phyloP scores from a whole-genome alignment of 441 rosid genomes.

The Aleurites moluccanus region DNA sequence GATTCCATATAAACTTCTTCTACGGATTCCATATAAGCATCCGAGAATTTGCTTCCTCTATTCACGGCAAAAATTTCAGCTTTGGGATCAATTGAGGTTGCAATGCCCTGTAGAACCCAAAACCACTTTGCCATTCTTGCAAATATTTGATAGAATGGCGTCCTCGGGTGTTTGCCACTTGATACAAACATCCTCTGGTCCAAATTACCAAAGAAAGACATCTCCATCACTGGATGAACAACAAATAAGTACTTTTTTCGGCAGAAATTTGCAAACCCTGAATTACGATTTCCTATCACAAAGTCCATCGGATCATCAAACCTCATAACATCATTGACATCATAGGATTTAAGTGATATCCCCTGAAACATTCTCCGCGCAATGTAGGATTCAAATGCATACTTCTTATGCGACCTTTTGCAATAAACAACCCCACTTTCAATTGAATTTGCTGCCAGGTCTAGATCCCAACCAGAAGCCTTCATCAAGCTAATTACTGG shows the following conservation, averaged over 20 bases:
- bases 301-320: slow-evolving; percentile 45
- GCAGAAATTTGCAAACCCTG: slow-evolving; percentile 59
- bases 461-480: slow-evolving; percentile 68
- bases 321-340: slow-evolving; percentile 43
- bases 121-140: slow-evolving; percentile 68
- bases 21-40: slow-evolving; percentile 55
- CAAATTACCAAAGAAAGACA: slow-evolving; percentile 65
- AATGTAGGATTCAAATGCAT: slow-evolving; percentile 67
- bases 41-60: slow-evolving; percentile 52
- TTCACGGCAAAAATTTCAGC: slow-evolving; percentile 51
- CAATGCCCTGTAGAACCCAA: slow-evolving; percentile 61
- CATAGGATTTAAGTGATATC: slow-evolving; percentile 31
- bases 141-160: slow-evolving; percentile 58
- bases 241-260: slow-evolving; percentile 50
- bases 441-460: slow-evolving; percentile 49
- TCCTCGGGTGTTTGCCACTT: slow-evolving; percentile 60
- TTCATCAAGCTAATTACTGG: slow-evolving; percentile 68
- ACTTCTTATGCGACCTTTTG: slow-evolving; percentile 62
- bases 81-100: slow-evolving; percentile 55
- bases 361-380: slow-evolving; percentile 62
- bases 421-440: slow-evolving; percentile 46
- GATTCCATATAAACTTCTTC: too few relatives aligned
- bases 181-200: slow-evolving; percentile 55
- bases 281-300: slow-evolving; percentile 41
- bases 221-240: slow-evolving; percentile 68